Percentiles rank a stretch among this genome's conserved stretches.
Evolutionary conservation across 768 basidiomycete species (phyloP).

Genomic region (Serendipita sp.): DNA sequence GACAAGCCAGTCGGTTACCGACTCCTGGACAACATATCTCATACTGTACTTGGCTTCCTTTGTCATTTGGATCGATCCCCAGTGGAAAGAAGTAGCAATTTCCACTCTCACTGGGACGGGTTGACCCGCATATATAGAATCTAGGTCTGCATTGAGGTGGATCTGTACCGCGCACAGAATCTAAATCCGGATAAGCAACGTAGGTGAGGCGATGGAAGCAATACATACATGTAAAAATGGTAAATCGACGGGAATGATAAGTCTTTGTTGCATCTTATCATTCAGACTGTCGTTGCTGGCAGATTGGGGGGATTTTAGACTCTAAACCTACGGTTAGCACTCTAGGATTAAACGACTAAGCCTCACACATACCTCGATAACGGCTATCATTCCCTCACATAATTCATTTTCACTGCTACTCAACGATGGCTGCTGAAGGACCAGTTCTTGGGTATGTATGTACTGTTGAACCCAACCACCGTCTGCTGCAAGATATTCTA

Average conservation of each 20-base stretch:
- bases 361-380: conserved; percentile 21
- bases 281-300: conserved; percentile 18
- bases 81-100: conserved; percentile 61
- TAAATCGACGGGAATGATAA: conserved; percentile 73
- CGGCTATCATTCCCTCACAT: conserved; percentile 14
- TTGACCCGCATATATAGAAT: conserved; percentile 61
- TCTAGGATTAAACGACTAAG: conserved; percentile 20
- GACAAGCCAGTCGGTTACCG: conserved; percentile 74
- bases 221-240: conserved; percentile 58
- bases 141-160: conserved; percentile 30
- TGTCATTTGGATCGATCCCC: conserved; percentile 37
- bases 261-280: conserved; percentile 28
- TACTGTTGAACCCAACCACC: conserved; percentile 56
- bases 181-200: conserved; percentile 16
- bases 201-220: not conserved
- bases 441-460: conserved; percentile 51
- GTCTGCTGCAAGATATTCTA: conserved; percentile 46
- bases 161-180: conserved; percentile 49
- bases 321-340: conserved; percentile 13
- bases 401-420: conserved; percentile 19
- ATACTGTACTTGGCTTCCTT: conserved; percentile 33
- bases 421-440: conserved; percentile 22
- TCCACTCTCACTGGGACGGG: conserved; percentile 54
- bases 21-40: conserved; percentile 70
- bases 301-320: conserved; percentile 27